Evolutionary conservation across 2,329 filamentous ascomycete genomes (phyloP).

Genomic region (Pestalotiopsis sp.): DNA sequence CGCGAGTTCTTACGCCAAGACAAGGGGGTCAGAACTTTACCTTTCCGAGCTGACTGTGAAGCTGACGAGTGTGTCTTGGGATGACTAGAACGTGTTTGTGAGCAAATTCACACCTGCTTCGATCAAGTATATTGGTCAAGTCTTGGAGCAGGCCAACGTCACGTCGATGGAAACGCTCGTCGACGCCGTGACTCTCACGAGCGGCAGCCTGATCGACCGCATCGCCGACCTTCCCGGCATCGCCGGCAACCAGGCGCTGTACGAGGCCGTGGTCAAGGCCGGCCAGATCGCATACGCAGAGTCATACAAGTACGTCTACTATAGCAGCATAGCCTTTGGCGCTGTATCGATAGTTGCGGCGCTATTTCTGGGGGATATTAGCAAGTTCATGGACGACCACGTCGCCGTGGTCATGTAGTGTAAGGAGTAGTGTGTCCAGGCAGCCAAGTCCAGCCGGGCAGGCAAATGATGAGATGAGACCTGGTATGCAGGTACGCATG

Average conservation of each 20-base stretch:
- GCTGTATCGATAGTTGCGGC: constrained; percentile 54
- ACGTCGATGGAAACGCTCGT: constrained; percentile 44
- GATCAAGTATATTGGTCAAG: constrained; percentile 43
- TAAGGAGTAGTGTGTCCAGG: not conserved
- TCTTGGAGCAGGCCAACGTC: constrained; percentile 51
- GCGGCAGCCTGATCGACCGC: constrained; percentile 48
- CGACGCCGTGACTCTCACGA: constrained; percentile 53
- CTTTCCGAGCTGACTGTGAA: not conserved
- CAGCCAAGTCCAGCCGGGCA: too few relatives aligned
- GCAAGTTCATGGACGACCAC: constrained; percentile 57
- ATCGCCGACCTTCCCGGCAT: constrained; percentile 53
- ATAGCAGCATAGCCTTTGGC: constrained; percentile 63
- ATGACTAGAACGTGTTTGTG: constrained; percentile 52
- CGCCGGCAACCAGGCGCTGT: constrained; percentile 47
- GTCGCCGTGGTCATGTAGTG: constrained; percentile 50
- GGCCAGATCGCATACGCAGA: constrained; percentile 57
- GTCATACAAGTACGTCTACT: constrained; percentile 62
- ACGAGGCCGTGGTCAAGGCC: constrained; percentile 51
- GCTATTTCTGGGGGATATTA: constrained; percentile 59
- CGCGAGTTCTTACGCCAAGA: not conserved
- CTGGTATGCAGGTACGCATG: not conserved
- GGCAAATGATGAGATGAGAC: too few relatives aligned
- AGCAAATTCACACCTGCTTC: constrained; percentile 40
- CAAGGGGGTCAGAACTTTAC: not conserved
- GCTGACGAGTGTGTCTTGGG: not conserved